Evolutionary conservation across 2,329 filamentous ascomycete species (phyloP), one percentile per base, ranked within the genome.

Genomic region (Curvularia spicifera): DNA sequence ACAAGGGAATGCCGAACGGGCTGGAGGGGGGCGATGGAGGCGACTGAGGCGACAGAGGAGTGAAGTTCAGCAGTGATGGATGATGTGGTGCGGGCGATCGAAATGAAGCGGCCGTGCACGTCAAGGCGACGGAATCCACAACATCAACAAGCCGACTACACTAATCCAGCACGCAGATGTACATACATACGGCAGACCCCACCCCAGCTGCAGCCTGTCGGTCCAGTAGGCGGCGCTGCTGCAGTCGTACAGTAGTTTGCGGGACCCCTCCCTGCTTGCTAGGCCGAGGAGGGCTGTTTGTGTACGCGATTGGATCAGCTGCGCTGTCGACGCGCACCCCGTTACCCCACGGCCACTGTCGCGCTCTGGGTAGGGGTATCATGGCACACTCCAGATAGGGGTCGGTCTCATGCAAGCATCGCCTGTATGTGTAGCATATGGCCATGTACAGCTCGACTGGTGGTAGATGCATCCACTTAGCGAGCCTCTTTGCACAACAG

Each of bases 41-140:
- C 65, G 46, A 57, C 59, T 62, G 53, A 57, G 53, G 51, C 56
- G 56, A 58, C 51, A 44, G 65, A 62, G 59, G 56, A 61, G 63
- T 60, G 54, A 61, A 56, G 50, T 50, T 39, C 57, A 65, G 61
- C 57, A 66, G 53, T 62, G 62, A 51, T 52, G 56, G 63, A 54
- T 62, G 64, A 66, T 73, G 68, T 70, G 71, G 70, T 71, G 71
- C 66, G 69, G 66, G 53, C 39, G 56, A 56, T 47, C 50, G 59
- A 60, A 56, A 60, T 62, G 59, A 62, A 24, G 40, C 35, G 53
- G 40, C 52, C 59, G 59, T 57, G 56, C 54, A 43, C 56, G 28
- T 56, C 45, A 49, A 51, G 54, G 57, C 55, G 49, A 61, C 48
- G 42, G 44, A 9, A 45, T 39, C 37, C 57, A 58, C 60, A 64